Percentiles rank a stretch among this genome's conserved stretches.
These are phyloP conservation scores for Sarocladium brachiariae DNA, from an alignment of 2,329 filamentous ascomycete species.

Conservation along the genomic window DNA sequence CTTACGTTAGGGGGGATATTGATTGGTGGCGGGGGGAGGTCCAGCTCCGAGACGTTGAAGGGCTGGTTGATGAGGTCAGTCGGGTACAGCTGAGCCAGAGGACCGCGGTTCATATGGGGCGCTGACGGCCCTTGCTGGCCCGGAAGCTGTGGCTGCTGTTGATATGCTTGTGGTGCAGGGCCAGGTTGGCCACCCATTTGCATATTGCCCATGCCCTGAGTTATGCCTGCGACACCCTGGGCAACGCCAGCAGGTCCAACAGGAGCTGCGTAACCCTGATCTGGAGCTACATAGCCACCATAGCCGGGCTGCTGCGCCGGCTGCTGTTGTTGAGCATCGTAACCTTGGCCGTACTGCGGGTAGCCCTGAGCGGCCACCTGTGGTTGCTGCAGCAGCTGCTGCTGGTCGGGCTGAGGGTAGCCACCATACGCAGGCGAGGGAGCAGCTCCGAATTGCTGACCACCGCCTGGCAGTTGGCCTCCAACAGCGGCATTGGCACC, in stretches of 20 bases:
- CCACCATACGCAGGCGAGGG: slow-evolving; percentile 47
- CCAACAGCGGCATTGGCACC: slow-evolving; percentile 69
- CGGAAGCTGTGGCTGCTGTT: slow-evolving; percentile 39
- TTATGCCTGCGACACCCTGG: slow-evolving; percentile 62
- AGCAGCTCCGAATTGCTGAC: slow-evolving; percentile 40
- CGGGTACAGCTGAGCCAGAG: slow-evolving; percentile 82
- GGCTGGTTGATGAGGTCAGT: slow-evolving; percentile 88
- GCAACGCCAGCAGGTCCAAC: slow-evolving; percentile 19
- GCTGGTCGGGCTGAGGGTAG: slow-evolving; percentile 48
- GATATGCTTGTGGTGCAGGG: background rate
- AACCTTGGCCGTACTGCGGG: slow-evolving; percentile 28
- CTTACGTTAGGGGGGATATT: slow-evolving; percentile 86
- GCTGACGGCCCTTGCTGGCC: slow-evolving; percentile 34
- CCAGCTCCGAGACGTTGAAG: slow-evolving; percentile 88
- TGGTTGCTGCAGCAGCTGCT: slow-evolving; percentile 32
- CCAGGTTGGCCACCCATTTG: slow-evolving; percentile 52
- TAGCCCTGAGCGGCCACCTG: slow-evolving; percentile 28
- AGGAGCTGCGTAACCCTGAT: slow-evolving; percentile 56
- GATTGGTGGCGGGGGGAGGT: slow-evolving; percentile 84
- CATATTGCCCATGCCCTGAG: slow-evolving; percentile 81
- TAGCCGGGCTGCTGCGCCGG: slow-evolving; percentile 32
- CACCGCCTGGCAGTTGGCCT: slow-evolving; percentile 34
- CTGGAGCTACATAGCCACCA: slow-evolving; percentile 61
- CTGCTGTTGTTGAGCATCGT: slow-evolving; percentile 29
- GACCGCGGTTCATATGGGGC: slow-evolving; percentile 28